Evolutionary conservation across 192 early-diverging fungal species (phyloP).

Genomic region (Podila minutissima): DNA sequence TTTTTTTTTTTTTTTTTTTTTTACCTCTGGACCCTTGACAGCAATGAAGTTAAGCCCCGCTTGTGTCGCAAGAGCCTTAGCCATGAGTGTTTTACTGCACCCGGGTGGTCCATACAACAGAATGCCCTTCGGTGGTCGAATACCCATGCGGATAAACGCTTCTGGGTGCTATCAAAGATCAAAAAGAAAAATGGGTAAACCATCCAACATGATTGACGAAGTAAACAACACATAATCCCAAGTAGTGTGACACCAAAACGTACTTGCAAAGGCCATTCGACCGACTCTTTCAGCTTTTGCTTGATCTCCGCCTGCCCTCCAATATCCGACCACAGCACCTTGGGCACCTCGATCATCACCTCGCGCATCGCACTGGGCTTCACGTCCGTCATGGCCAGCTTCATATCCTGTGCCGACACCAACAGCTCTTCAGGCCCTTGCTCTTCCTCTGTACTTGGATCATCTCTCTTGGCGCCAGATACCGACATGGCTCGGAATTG

Average conservation of each 20-base stretch:
- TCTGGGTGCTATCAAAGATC: constrained; percentile 79
- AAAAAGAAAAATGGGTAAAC: background rate
- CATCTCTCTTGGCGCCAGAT: constrained; percentile 2
- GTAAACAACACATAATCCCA: background rate
- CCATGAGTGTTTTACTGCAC: constrained; percentile 97
- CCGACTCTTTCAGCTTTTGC: constrained; percentile 90
- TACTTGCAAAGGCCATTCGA: constrained; percentile 97
- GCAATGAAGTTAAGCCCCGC: constrained; percentile 97
- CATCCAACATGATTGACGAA: background rate
- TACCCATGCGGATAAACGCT: constrained; percentile 87
- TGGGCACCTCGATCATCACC: constrained; percentile 92
- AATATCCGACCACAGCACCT: constrained; percentile 92
- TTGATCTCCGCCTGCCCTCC: constrained; percentile 95
- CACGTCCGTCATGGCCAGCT: constrained; percentile 60
- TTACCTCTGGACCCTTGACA: constrained; percentile 96
- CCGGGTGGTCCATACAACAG: constrained; percentile 98
- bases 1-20: background rate
- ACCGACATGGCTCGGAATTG: constrained; percentile 17
- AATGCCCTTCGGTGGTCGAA: constrained; percentile 96
- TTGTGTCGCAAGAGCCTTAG: constrained; percentile 97
- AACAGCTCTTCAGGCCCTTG: constrained; percentile 41
- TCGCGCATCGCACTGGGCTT: constrained; percentile 89
- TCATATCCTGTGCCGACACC: constrained; percentile 67
- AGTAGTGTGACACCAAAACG: background rate
- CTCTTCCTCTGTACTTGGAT: background rate